Conservation (phyloP, 768 basidiomycete genomes). For the Suillus variegatus region DNA sequence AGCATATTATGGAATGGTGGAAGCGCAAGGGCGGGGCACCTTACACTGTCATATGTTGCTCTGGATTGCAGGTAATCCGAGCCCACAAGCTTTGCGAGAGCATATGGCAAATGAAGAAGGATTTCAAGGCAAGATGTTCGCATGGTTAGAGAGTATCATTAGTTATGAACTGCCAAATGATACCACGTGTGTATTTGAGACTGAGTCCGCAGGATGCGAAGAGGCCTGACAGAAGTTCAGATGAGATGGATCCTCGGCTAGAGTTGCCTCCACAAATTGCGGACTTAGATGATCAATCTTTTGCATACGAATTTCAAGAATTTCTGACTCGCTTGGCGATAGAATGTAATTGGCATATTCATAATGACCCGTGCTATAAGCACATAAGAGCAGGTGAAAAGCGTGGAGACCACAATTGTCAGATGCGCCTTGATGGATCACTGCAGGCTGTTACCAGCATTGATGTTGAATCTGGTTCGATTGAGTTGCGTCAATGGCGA, state of each 20-base stretch:
- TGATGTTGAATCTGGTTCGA: too few relatives aligned
- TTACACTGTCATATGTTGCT: neutral
- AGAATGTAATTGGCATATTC: slow-evolving; percentile 15
- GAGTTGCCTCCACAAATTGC: neutral
- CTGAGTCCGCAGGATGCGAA: neutral
- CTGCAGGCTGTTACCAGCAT: too few relatives aligned
- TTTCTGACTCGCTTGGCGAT: neutral
- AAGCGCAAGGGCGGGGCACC: neutral
- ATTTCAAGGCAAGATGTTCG: neutral
- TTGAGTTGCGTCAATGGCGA: too few relatives aligned
- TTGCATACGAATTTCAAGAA: neutral
- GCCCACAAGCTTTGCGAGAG: neutral
- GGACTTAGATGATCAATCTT: neutral
- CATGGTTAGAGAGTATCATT: neutral
- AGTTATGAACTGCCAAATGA: neutral
- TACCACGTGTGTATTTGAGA: too few relatives aligned
- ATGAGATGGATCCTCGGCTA: neutral
- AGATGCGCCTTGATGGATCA: too few relatives aligned
- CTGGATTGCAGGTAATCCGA: neutral
- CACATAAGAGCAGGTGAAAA: neutral
- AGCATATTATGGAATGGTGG: neutral
- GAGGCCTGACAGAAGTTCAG: neutral
- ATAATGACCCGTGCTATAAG: slow-evolving; percentile 14
- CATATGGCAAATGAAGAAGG: neutral
- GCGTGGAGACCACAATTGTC: neutral